A percentile compares a stretch with the other conserved stretches of the same genome.
phyloP scores from a whole-genome alignment of 345 rosid genomes.

The Eucalyptus grandis region DNA sequence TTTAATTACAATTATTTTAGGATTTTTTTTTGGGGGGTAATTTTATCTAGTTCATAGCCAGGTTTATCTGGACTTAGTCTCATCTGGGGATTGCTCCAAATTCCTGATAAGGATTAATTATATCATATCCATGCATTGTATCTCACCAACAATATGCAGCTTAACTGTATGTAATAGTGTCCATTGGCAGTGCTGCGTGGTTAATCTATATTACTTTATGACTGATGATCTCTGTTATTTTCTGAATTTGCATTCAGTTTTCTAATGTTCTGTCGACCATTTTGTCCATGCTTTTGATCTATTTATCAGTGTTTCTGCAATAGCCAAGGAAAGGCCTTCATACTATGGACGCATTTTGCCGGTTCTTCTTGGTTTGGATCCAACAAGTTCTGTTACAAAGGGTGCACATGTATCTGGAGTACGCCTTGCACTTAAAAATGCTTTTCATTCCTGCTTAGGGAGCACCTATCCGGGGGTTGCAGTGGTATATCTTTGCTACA shows the following conservation, averaged over 20 bases:
- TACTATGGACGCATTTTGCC: slow-evolving; percentile 88
- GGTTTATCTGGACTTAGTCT: neutral
- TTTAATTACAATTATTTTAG: neutral
- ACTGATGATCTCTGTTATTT: neutral
- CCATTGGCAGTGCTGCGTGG: neutral
- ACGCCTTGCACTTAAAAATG: slow-evolving; percentile 59
- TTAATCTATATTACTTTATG: neutral
- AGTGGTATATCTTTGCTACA: slow-evolving; percentile 54
- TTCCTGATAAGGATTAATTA: neutral
- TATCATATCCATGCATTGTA: neutral
- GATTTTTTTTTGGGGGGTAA: neutral
- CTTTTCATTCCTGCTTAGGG: slow-evolving; percentile 62
- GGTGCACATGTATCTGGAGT: slow-evolving; percentile 57
- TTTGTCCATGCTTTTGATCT: neutral
- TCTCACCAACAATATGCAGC: neutral
- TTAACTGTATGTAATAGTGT: neutral
- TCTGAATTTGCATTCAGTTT: neutral
- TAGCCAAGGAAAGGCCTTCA: slow-evolving; percentile 84
- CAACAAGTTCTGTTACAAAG: slow-evolving; percentile 42
- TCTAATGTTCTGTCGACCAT: neutral
- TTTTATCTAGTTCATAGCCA: neutral
- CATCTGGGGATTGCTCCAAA: neutral
- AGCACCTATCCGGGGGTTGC: slow-evolving; percentile 91
- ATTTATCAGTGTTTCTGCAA: slow-evolving; percentile 62
- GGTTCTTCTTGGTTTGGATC: slow-evolving; percentile 83